Percentiles rank a stretch among this genome's conserved stretches.
Conservation (phyloP, 140 eudicot genomes). For the Oenanthe javanica region DNA sequence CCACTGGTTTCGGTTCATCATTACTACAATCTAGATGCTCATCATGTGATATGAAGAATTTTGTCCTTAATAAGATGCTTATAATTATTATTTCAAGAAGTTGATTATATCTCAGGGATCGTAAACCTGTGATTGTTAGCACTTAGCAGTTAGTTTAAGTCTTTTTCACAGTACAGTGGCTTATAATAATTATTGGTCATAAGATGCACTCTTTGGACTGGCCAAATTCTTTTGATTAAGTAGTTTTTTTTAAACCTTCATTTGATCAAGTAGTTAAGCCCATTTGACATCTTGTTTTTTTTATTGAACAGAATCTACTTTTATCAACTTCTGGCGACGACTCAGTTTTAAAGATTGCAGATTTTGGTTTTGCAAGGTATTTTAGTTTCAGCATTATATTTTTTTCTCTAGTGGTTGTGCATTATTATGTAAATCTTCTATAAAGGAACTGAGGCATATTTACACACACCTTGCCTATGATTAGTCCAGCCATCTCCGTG, state of each 20-base stretch:
- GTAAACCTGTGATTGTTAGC: neutral
- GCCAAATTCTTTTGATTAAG: neutral
- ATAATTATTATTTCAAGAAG: neutral
- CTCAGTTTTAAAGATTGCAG: conserved; percentile 85
- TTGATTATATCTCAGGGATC: neutral
- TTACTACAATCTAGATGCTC: neutral
- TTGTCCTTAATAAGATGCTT: neutral
- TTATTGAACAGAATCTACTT: conserved; percentile 69
- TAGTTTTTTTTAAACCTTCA: neutral
- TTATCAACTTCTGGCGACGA: conserved; percentile 61
- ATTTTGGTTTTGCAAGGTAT: conserved; percentile 98
- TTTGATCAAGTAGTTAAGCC: neutral
- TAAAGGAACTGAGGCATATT: neutral
- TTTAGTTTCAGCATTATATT: neutral
- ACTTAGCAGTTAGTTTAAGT: neutral
- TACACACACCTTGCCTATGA: neutral
- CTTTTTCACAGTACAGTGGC: neutral
- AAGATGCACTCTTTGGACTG: neutral
- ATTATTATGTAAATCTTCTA: neutral
- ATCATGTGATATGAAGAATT: neutral
- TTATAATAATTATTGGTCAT: neutral
- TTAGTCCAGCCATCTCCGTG: neutral
- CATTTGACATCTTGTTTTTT: conserved; percentile 8
- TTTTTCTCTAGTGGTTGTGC: neutral
- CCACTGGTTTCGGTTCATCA: neutral